Conservation (phyloP, 495 filamentous ascomycete genomes). For the Chaetomium tenue region DNA sequence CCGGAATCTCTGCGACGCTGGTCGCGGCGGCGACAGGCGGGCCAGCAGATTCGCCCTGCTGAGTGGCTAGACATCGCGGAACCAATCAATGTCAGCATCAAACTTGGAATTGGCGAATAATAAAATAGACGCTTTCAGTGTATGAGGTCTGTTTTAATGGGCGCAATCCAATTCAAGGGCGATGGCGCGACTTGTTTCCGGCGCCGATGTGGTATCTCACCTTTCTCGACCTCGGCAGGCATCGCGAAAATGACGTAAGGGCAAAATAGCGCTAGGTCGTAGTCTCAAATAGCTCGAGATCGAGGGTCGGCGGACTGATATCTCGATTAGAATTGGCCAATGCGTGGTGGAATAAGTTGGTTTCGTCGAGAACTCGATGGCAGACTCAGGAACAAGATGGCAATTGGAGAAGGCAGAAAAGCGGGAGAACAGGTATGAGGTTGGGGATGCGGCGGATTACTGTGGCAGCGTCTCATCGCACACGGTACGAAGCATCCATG, state of each 20-base stretch:
- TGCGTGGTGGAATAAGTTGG: background rate
- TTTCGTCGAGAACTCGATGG: background rate
- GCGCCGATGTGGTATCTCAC: slow-evolving; percentile 30
- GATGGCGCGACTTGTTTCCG: background rate
- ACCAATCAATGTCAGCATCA: slow-evolving; percentile 19
- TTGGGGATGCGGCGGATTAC: background rate
- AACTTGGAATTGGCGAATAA: background rate
- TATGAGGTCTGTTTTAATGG: background rate
- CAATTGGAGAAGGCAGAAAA: background rate
- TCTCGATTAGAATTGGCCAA: background rate
- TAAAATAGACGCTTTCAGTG: background rate
- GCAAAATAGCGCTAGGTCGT: slow-evolving; percentile 15
- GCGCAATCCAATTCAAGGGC: background rate
- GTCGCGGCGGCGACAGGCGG: slow-evolving; percentile 10
- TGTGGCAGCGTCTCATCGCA: slow-evolving; percentile 22
- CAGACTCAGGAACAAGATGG: background rate
- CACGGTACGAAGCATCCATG: slow-evolving; percentile 7
- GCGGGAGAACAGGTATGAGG: slow-evolving; percentile 2
- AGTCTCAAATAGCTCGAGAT: slow-evolving; percentile 5
- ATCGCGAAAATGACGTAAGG: slow-evolving; percentile 49
- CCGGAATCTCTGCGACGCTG: slow-evolving; percentile 15
- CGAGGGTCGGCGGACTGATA: background rate
- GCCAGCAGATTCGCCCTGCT: slow-evolving; percentile 20
- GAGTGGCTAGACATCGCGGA: slow-evolving; percentile 19
- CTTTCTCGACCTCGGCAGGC: slow-evolving; percentile 43